Conservation (phyloP, 1,284 basidiomycete genomes). For the Mycena citricolor region DNA sequence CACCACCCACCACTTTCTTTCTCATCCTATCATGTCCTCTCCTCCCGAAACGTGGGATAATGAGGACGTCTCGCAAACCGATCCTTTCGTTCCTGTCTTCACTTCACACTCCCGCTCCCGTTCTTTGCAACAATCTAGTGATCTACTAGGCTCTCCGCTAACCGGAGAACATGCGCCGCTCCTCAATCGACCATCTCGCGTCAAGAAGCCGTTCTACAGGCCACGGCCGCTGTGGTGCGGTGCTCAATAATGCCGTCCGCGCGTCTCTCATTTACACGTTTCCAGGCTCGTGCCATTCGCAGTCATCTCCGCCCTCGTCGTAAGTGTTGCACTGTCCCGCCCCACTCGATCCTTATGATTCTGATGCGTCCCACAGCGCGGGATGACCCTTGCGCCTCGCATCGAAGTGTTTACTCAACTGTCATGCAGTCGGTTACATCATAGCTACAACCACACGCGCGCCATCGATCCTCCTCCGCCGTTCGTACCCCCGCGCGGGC, state of each 20-base stretch:
- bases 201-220: conserved; percentile 23
- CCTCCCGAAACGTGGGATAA: conserved; percentile 13
- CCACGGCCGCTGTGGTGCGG: conserved; percentile 36
- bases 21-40: conserved; percentile 14
- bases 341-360: not conserved
- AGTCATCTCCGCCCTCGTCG: conserved; percentile 44
- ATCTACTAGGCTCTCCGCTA: conserved; percentile 3
- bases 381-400: conserved; percentile 46
- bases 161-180: conserved; percentile 19
- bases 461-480: too few relatives aligned
- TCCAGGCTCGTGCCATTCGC: conserved; percentile 47
- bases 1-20: conserved; percentile 3
- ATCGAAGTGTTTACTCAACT: conserved; percentile 38
- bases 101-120: conserved; percentile 18
- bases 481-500: conserved; percentile 9
- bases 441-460: conserved; percentile 41
- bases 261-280: conserved; percentile 12
- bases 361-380: conserved; percentile 34
- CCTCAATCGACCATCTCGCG: not conserved
- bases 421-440: conserved; percentile 21
- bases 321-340: conserved; percentile 25
- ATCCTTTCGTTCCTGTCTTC: conserved; percentile 22
- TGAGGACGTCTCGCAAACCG: conserved; percentile 14
- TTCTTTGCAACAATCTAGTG: conserved; percentile 14
- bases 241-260: not conserved